phyloP scores from a whole-genome alignment of 73 alveolate species.

The Tetrahymena malaccensis region DNA sequence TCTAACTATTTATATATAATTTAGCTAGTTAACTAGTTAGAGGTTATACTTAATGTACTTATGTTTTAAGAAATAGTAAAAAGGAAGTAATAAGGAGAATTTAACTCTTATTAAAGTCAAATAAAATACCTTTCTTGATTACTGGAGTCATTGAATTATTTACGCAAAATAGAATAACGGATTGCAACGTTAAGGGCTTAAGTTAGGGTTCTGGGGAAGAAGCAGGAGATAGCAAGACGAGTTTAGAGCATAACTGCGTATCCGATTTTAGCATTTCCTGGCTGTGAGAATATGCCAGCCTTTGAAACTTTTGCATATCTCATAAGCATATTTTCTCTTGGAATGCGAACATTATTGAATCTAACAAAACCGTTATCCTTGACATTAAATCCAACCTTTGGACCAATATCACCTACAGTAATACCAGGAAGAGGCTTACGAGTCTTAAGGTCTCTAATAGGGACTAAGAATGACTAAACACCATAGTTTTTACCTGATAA shows the following conservation, averaged over 20 bases:
- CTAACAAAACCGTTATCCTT: slow-evolving; percentile 86
- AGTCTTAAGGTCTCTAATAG: slow-evolving; percentile 55
- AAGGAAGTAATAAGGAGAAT: neutral
- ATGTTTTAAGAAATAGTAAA: neutral
- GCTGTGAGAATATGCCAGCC: slow-evolving; percentile 47
- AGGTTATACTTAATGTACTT: neutral
- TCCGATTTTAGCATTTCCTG: slow-evolving; percentile 61
- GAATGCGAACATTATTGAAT: slow-evolving; percentile 71
- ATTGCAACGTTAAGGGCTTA: slow-evolving; percentile 54
- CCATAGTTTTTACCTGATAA: slow-evolving; percentile 53
- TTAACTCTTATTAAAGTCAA: neutral
- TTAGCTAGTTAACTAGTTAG: too few relatives aligned
- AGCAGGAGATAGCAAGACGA: slow-evolving; percentile 46
- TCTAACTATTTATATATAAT: too few relatives aligned
- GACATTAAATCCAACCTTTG: slow-evolving; percentile 68
- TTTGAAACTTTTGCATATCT: slow-evolving; percentile 62
- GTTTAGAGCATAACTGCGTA: slow-evolving; percentile 65
- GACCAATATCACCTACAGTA: slow-evolving; percentile 75
- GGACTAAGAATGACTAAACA: slow-evolving; percentile 53
- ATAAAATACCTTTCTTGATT: slow-evolving; percentile 20
- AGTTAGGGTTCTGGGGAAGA: slow-evolving; percentile 36
- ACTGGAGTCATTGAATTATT: slow-evolving; percentile 54
- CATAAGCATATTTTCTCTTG: slow-evolving; percentile 70
- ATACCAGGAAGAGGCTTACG: slow-evolving; percentile 65
- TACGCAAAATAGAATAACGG: slow-evolving; percentile 60